These are phyloP conservation scores for Podosphaera aphanis DNA, from an alignment of 2,329 filamentous ascomycete genomes.

Conservation along the genomic window DNA sequence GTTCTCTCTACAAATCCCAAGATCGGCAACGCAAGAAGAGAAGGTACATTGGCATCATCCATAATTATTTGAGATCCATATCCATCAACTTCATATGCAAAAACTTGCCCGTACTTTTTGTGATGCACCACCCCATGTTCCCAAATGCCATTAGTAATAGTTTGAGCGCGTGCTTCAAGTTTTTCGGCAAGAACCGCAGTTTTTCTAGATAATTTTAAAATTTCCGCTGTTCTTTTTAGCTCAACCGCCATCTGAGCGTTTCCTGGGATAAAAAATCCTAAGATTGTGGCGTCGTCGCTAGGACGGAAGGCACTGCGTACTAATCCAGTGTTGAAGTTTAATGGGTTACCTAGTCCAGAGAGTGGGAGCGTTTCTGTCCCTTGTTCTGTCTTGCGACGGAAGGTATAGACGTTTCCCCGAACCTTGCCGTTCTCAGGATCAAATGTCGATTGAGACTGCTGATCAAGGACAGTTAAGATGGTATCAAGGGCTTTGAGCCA, in stretches of 20 bases:
- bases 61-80: conserved; percentile 65
- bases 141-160: conserved; percentile 55
- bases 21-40: conserved; percentile 52
- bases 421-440: conserved; percentile 39
- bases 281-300: conserved; percentile 80
- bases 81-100: conserved; percentile 72
- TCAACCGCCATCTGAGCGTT: conserved; percentile 95
- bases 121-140: conserved; percentile 64
- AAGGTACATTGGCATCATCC: conserved; percentile 78
- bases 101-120: conserved; percentile 52
- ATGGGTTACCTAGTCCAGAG: conserved; percentile 67
- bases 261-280: conserved; percentile 84
- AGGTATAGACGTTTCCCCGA: conserved; percentile 59
- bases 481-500: conserved; percentile 63
- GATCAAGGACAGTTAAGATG: conserved; percentile 47
- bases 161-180: conserved; percentile 33
- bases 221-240: conserved; percentile 45
- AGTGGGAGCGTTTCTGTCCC: conserved; percentile 83
- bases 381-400: conserved; percentile 53
- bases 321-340: conserved; percentile 63
- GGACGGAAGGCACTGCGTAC: conserved; percentile 82
- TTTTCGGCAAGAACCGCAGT: conserved; percentile 27
- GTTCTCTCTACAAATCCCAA: conserved; percentile 47
- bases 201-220: conserved; percentile 31
- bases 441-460: conserved; percentile 67